Evolutionary conservation across 768 basidiomycete genomes (phyloP).

Genomic region (Termitomyces titanicus): DNA sequence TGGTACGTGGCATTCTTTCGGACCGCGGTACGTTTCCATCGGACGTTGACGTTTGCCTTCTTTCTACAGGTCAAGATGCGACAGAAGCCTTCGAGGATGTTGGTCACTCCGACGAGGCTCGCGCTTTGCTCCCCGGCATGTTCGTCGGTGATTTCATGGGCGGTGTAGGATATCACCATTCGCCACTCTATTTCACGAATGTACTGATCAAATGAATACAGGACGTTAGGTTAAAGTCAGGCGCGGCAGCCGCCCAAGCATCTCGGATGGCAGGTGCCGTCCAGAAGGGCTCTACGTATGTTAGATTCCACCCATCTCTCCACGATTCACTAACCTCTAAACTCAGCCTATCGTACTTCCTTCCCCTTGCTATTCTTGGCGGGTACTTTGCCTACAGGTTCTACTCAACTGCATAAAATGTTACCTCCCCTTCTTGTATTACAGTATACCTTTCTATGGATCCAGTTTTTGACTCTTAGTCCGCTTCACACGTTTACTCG

Average conservation of each 20-base stretch:
- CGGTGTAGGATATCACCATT: conserved; percentile 46
- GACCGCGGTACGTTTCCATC: conserved; percentile 5
- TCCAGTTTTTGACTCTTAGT: not conserved
- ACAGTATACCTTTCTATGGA: conserved; percentile 11
- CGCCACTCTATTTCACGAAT: conserved; percentile 6
- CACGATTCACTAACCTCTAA: conserved; percentile 5
- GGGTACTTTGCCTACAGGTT: conserved; percentile 88
- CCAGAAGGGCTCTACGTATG: conserved; percentile 69
- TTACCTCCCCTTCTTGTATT: conserved; percentile 8
- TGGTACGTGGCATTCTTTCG: conserved; percentile 48
- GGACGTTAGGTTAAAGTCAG: conserved; percentile 52
- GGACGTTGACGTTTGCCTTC: conserved; percentile 8
- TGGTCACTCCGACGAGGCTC: conserved; percentile 97
- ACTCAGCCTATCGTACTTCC: conserved; percentile 73
- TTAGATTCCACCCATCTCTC: conserved; percentile 10
- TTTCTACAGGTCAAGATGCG: conserved; percentile 77
- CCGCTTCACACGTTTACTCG: conserved; percentile 1
- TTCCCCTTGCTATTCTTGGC: conserved; percentile 74
- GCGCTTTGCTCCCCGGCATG: conserved; percentile 76
- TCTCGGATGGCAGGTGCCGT: conserved; percentile 47
- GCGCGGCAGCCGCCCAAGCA: conserved; percentile 42
- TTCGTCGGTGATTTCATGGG: conserved; percentile 81
- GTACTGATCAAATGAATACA: conserved; percentile 20
- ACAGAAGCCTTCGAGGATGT: conserved; percentile 99
- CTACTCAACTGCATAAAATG: conserved; percentile 48